Evolutionary conservation across 2,329 filamentous ascomycete genomes (phyloP), one percentile per base, ranked within the genome.

Genomic region (Neopestalotiopsis clavispora): DNA sequence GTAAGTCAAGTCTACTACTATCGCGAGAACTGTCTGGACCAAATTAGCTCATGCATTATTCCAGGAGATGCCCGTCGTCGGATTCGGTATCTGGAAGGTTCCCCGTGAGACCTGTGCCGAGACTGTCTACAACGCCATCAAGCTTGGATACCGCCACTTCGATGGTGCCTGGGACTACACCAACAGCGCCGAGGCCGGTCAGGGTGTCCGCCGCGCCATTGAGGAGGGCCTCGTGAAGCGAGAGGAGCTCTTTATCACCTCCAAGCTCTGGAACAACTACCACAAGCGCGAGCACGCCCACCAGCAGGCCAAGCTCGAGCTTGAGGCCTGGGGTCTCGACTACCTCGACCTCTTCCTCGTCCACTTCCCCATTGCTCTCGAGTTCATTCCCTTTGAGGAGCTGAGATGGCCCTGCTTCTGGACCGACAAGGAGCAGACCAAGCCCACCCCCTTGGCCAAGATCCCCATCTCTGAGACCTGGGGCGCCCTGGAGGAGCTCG

Each of bases 401-500:
- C 75, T 82, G 67, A 75, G 77, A 60, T 84, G 75, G 72, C 82
- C 82, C 4, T 77, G 76, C 73, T 79, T 78, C 72, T 78, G 77
- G 77, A 71, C 67, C 34, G 77, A 87, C 72, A 84, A 84, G 67
- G 81, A 78, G 69, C 80, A 84, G 71, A 80, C 83, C 72, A 81
- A 82, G 74, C 76, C 88, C 74, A 80, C 83, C 67, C 78, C 76
- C 5, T 71, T 83, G 58, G 82, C 87, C 83, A 92, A 91, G 77
- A 91, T 92, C 66, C 87, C 89, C 69, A 92, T 95, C 81, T 88
- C 93, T 78, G 90, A 95, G 84, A 97, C 94, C 67, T 97, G 93
- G 92, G 84, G 85, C 66, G 93, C 92, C 68, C 90, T 97, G 87
- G 94, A 97, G 84, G 81, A 83, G 65, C 85, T 96, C 69, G 91